phyloP scores from a whole-genome alignment of 2,329 filamentous ascomycete species.

The Aspergillus flavus region DNA sequence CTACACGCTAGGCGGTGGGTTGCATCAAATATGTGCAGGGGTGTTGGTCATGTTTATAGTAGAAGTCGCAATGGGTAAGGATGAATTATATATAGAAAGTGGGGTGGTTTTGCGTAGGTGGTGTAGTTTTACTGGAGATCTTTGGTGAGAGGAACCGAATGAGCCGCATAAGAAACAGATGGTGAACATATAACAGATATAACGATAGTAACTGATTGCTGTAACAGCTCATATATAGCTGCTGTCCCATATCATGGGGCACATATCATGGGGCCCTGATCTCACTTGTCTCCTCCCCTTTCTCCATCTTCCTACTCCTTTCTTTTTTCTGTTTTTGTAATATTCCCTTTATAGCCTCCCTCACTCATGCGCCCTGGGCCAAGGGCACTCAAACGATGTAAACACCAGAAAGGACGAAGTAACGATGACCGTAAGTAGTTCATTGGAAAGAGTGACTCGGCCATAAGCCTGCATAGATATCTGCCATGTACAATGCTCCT shows the following conservation, averaged over 20 bases:
- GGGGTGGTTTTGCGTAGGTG: background rate
- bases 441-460: constrained; percentile 7
- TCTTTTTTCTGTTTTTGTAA: background rate
- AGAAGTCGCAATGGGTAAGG: background rate
- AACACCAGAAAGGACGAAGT: background rate
- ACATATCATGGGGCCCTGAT: too few relatives aligned
- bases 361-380: background rate
- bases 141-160: too few relatives aligned
- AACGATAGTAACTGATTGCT: too few relatives aligned
- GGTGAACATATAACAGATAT: too few relatives aligned
- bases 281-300: background rate
- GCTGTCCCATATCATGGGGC: too few relatives aligned
- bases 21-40: background rate
- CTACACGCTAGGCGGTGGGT: background rate
- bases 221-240: too few relatives aligned
- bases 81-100: background rate
- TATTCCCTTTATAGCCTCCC: background rate
- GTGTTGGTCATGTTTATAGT: background rate
- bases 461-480: background rate
- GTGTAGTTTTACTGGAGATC: background rate
- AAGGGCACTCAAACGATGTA: background rate
- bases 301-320: background rate
- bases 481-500: background rate
- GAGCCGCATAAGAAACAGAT: too few relatives aligned
- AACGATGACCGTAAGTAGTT: background rate